These are phyloP conservation scores for Phallus indusiatus DNA, from an alignment of 768 basidiomycete species.

Conservation along the genomic window DNA sequence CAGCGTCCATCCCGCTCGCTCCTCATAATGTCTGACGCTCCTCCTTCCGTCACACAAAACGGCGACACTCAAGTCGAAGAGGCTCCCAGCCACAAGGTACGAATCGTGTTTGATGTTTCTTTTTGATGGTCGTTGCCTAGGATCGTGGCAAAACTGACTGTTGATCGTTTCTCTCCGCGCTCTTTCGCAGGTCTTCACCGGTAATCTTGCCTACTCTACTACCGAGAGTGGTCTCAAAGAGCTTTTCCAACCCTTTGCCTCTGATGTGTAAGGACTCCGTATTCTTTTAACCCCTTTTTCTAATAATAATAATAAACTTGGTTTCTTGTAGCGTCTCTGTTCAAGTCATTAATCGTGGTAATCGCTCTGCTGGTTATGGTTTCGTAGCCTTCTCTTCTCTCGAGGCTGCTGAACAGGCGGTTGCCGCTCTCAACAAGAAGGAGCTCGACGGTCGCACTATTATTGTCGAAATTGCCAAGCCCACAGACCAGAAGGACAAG, in stretches of 20 bases:
- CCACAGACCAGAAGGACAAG: conserved; percentile 77
- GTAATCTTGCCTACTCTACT: conserved; percentile 90
- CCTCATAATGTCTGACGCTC: conserved; percentile 82
- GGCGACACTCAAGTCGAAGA: conserved; percentile 72
- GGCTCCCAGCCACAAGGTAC: conserved; percentile 73
- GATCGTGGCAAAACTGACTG: too few relatives aligned
- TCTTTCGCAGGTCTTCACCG: conserved; percentile 70
- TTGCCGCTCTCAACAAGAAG: conserved; percentile 75
- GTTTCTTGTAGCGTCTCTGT: conserved; percentile 52
- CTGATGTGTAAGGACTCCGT: conserved; percentile 72
- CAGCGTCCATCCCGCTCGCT: conserved; percentile 33
- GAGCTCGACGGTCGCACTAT: conserved; percentile 85
- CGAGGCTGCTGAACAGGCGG: conserved; percentile 81
- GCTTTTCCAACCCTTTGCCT: conserved; percentile 82
- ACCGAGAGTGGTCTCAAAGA: conserved; percentile 92
- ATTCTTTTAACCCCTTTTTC: conserved; percentile 13
- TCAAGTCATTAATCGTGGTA: conserved; percentile 79
- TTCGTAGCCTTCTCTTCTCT: conserved; percentile 77
- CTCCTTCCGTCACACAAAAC: conserved; percentile 71
- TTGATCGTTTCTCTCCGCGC: conserved; percentile 2
- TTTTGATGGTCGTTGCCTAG: too few relatives aligned
- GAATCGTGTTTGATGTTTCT: neutral
- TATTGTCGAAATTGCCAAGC: conserved; percentile 90
- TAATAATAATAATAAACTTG: too few relatives aligned
- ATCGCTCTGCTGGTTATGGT: conserved; percentile 84